phyloP scores from a whole-genome alignment of 345 rosid species.

The Bretschneidera sinensis region DNA sequence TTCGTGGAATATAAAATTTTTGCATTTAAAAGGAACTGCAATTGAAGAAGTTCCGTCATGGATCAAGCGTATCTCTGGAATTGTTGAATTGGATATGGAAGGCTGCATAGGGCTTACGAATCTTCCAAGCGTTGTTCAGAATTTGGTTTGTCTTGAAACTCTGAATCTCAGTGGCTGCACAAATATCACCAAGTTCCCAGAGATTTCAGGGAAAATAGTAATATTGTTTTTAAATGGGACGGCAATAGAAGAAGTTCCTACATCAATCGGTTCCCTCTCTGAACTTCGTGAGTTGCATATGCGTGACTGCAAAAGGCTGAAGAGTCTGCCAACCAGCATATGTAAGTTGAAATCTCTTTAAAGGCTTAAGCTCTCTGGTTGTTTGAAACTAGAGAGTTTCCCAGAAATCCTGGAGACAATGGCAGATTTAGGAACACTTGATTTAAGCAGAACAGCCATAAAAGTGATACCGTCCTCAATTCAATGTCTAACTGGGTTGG shows the following conservation, averaged over 20 bases:
- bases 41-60: slow-evolving; percentile 10
- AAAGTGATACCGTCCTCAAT: slow-evolving; percentile 9
- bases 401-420: slow-evolving; percentile 17
- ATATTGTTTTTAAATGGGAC: neutral
- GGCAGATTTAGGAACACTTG: neutral
- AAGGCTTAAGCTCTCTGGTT: too few relatives aligned
- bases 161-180: too few relatives aligned
- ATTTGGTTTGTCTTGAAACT: neutral
- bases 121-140: slow-evolving; percentile 10
- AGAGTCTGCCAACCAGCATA: too few relatives aligned
- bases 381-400: too few relatives aligned
- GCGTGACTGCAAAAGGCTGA: too few relatives aligned
- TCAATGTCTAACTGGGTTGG: too few relatives aligned
- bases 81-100: neutral
- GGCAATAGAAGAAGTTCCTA: too few relatives aligned
- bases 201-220: neutral
- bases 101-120: neutral
- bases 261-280: too few relatives aligned
- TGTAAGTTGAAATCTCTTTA: too few relatives aligned
- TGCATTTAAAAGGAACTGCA: neutral
- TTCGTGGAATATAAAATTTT: neutral
- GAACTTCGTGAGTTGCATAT: too few relatives aligned
- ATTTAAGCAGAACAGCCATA: slow-evolving; percentile 11
- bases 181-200: too few relatives aligned
- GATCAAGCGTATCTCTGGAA: neutral